Conservation (phyloP, 2,329 filamentous ascomycete genomes). For the Aspergillus texensis region DNA sequence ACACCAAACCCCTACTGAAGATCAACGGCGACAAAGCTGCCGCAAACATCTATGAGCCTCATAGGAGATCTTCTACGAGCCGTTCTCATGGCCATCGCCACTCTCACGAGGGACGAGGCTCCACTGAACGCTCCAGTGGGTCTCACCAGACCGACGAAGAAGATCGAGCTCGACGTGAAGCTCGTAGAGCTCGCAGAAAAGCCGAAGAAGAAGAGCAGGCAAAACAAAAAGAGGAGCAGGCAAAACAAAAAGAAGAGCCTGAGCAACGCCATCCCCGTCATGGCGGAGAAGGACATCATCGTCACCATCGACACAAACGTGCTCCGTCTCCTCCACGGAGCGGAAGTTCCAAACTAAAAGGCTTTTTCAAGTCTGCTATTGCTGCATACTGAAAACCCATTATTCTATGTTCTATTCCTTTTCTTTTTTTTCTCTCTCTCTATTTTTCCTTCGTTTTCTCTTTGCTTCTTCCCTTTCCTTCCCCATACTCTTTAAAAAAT, state of each 20-base stretch:
- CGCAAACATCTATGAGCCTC: constrained; percentile 32
- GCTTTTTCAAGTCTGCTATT: constrained; percentile 33
- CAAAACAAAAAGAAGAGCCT: constrained; percentile 20
- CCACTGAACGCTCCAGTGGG: constrained; percentile 28
- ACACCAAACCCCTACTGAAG: constrained; percentile 43
- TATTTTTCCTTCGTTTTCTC: no score
- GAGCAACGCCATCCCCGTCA: constrained; percentile 29
- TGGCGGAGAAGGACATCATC: constrained; percentile 26
- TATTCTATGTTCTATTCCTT: background rate
- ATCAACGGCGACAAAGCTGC: constrained; percentile 39
- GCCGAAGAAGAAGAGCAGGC: constrained; percentile 12
- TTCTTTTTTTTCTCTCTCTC: background rate
- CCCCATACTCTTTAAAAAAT: background rate
- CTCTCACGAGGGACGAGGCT: constrained; percentile 28
- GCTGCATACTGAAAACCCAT: constrained; percentile 27
- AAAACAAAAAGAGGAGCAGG: constrained; percentile 17
- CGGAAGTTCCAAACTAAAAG: constrained; percentile 33
- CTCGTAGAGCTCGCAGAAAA: constrained; percentile 27
- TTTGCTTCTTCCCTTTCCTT: constrained; percentile 12
- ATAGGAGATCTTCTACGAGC: constrained; percentile 33
- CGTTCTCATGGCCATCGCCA: constrained; percentile 32
- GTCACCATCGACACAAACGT: constrained; percentile 30
- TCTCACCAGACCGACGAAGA: constrained; percentile 35
- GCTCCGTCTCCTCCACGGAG: constrained; percentile 32
- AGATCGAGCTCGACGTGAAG: constrained; percentile 26